phyloP scores from a whole-genome alignment of 1,139 yeast genomes.

The Scheffersomyces illinoinensis region DNA sequence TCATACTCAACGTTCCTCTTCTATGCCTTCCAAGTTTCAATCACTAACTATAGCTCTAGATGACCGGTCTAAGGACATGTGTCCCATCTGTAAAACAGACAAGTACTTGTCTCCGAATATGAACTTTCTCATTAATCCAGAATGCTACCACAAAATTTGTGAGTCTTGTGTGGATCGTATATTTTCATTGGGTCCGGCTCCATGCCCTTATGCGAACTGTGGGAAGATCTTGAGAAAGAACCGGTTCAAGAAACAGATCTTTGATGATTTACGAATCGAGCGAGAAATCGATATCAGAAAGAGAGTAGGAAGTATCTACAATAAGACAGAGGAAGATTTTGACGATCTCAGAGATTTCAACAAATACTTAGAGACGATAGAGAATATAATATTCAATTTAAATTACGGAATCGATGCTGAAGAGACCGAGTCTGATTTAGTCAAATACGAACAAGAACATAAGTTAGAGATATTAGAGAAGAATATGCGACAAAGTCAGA shows the following conservation, averaged over 20 bases:
- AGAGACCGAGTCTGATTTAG: constrained; percentile 67
- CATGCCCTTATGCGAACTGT: constrained; percentile 93
- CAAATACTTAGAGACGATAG: constrained; percentile 79
- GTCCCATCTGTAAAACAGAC: constrained; percentile 98
- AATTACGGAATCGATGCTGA: constrained; percentile 70
- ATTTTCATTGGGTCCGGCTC: constrained; percentile 92
- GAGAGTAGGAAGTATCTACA: constrained; percentile 74
- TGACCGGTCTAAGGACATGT: constrained; percentile 65
- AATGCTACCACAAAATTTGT: constrained; percentile 96
- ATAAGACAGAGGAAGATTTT: constrained; percentile 80
- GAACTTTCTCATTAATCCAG: constrained; percentile 90
- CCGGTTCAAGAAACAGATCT: constrained; percentile 86
- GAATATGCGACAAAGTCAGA: constrained; percentile 64
- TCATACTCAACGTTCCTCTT: background rate
- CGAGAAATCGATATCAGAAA: constrained; percentile 89
- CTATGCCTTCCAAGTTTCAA: background rate
- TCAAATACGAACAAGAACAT: constrained; percentile 74
- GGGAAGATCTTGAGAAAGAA: constrained; percentile 84
- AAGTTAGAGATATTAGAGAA: constrained; percentile 70
- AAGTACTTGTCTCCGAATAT: constrained; percentile 91
- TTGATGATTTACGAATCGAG: constrained; percentile 88
- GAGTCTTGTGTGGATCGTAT: constrained; percentile 95
- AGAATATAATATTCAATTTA: constrained; percentile 75
- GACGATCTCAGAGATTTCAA: constrained; percentile 59
- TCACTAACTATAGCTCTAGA: constrained; percentile 15